phyloP scores from a whole-genome alignment of 306 rosid species.

The Urtica urens region DNA sequence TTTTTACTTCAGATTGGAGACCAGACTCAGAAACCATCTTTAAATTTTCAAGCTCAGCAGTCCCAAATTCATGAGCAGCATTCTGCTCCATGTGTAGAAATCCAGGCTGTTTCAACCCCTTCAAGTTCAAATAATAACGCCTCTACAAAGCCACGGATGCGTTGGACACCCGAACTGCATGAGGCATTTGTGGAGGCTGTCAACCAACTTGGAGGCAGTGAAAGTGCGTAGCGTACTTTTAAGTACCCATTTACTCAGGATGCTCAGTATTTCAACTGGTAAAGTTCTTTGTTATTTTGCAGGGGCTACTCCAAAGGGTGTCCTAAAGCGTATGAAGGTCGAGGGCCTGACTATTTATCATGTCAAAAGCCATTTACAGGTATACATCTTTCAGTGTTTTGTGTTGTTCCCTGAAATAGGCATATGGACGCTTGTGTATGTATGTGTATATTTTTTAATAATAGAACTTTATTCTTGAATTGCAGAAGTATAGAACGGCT shows the following conservation, averaged over 20 bases:
- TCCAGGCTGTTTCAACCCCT: conserved; percentile 29
- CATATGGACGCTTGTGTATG: background rate
- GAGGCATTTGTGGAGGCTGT: conserved; percentile 99
- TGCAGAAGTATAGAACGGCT: conserved; percentile 99
- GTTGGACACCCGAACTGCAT: conserved; percentile 99
- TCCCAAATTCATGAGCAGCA: conserved; percentile 50
- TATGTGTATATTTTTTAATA: conserved; percentile 20
- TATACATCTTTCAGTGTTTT: conserved; percentile 15
- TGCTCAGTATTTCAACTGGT: background rate
- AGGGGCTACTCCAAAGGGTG: conserved; percentile 99
- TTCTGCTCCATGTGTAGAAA: conserved; percentile 49
- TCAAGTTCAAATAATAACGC: conserved; percentile 53
- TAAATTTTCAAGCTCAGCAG: conserved; percentile 36
- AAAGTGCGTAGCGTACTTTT: conserved; percentile 48
- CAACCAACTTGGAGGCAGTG: conserved; percentile 94
- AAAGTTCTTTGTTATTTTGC: conserved; percentile 17
- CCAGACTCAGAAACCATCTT: conserved; percentile 45
- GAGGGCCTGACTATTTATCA: conserved; percentile 94
- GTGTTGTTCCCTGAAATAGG: background rate
- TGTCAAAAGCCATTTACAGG: conserved; percentile 99
- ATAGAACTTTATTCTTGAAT: conserved; percentile 24
- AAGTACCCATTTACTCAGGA: conserved; percentile 16
- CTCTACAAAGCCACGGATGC: conserved; percentile 81
- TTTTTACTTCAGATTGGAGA: conserved; percentile 50
- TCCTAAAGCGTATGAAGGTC: conserved; percentile 90